Evolutionary conservation across 768 basidiomycete genomes (phyloP).

Genomic region (Phaeotremella fagi): DNA sequence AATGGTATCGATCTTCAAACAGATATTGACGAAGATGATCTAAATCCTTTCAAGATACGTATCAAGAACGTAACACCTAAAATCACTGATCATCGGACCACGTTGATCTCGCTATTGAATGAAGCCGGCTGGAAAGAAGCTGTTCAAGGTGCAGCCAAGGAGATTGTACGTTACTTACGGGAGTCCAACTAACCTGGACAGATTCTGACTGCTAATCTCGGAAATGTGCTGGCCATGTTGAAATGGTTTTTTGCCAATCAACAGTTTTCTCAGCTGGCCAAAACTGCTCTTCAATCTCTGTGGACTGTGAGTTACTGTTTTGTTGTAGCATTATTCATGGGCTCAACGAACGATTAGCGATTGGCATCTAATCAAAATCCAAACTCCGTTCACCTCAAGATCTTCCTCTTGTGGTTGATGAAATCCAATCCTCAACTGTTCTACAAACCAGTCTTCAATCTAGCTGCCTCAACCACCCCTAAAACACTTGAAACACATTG

Average conservation of each 20-base stretch:
- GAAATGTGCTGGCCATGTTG: slow-evolving; percentile 1
- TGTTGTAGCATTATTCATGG: too few species aligned
- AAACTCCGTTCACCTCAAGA: background rate
- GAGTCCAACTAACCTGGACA: background rate
- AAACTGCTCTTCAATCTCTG: slow-evolving; percentile 4
- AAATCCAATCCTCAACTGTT: slow-evolving; percentile 27
- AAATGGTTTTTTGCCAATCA: slow-evolving; percentile 10
- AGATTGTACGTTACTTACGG: slow-evolving; percentile 6
- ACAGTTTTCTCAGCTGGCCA: slow-evolving; percentile 1
- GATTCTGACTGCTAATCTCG: background rate
- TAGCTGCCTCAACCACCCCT: slow-evolving; percentile 21
- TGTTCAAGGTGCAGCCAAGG: slow-evolving; percentile 6
- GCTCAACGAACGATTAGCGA: too few species aligned
- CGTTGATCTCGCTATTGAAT: too few species aligned
- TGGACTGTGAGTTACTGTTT: slow-evolving; percentile 16
- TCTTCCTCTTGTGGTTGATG: slow-evolving; percentile 19
- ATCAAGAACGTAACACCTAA: too few species aligned
- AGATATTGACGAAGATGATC: background rate
- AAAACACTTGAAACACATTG: slow-evolving; percentile 9
- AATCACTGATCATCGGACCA: too few species aligned
- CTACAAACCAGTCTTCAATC: slow-evolving; percentile 36
- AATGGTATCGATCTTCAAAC: background rate
- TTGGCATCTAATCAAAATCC: too few species aligned
- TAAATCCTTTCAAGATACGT: slow-evolving; percentile 16
- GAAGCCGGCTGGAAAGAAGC: slow-evolving; percentile 2